Conservation (phyloP, 306 rosid genomes). For the Sechiopsis laciniata region DNA sequence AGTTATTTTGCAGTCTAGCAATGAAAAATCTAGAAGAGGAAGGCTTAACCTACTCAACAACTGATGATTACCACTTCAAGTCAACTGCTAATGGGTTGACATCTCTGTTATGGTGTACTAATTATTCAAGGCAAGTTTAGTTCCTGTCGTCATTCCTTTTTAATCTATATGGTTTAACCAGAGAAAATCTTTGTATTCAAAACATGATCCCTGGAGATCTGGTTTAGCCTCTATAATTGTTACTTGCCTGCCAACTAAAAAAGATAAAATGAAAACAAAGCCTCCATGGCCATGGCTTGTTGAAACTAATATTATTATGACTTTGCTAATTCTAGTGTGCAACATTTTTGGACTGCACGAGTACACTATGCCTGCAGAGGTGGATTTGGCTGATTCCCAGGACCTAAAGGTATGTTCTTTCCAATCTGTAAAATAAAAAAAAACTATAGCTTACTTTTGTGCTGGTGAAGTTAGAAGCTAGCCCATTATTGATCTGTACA, state of each 20-base stretch:
- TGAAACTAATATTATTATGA: not conserved
- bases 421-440: not conserved
- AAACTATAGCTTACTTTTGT: not conserved
- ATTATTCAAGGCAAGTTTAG: not conserved
- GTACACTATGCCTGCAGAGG: not conserved
- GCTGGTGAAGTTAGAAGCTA: not conserved
- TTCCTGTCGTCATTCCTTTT: not conserved
- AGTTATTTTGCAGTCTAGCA: constrained; percentile 36
- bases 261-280: too few relatives aligned
- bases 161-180: constrained; percentile 6
- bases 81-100: constrained; percentile 58
- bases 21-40: constrained; percentile 44
- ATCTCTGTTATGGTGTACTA: not conserved
- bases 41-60: constrained; percentile 46
- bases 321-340: not conserved
- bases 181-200: not conserved
- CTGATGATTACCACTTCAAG: constrained; percentile 46
- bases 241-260: not conserved
- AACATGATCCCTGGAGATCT: not conserved
- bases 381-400: not conserved
- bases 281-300: not conserved
- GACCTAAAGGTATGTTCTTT: not conserved
- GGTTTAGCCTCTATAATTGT: too few relatives aligned
- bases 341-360: not conserved
- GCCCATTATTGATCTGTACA: not conserved